A percentile compares a stretch with the other conserved stretches of the same genome.
phyloP scores from a whole-genome alignment of 176 grass and related monocot genomes.

The Carex parvula region DNA sequence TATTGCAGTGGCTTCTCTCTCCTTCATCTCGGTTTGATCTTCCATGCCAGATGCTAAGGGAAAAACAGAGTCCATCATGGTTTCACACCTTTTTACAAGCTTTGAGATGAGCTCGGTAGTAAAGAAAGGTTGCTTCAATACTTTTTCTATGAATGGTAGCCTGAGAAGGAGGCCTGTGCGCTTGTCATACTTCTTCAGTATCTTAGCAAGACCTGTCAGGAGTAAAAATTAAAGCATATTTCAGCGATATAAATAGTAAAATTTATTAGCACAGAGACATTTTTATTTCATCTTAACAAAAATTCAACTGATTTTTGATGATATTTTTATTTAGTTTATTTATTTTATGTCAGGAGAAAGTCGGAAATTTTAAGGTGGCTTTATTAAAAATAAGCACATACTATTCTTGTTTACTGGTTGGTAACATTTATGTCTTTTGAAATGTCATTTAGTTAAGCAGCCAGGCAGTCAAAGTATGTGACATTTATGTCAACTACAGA shows the following conservation, averaged over 20 bases:
- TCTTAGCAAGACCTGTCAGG: slow-evolving; percentile 61
- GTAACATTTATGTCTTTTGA: slow-evolving; percentile 5
- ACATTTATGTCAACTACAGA: background rate
- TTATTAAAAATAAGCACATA: background rate
- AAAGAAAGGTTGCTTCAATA: slow-evolving; percentile 82
- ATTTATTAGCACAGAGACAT: background rate
- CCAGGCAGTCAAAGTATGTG: background rate
- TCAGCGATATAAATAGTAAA: background rate
- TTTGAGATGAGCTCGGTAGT: slow-evolving; percentile 65
- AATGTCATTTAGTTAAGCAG: background rate
- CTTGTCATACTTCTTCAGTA: slow-evolving; percentile 91
- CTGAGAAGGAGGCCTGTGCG: slow-evolving; percentile 49
- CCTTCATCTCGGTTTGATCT: background rate
- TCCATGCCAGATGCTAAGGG: background rate
- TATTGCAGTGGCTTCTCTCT: background rate
- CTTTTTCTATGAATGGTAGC: slow-evolving; percentile 61
- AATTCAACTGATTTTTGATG: background rate
- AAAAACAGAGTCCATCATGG: slow-evolving; percentile 51
- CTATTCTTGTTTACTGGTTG: background rate
- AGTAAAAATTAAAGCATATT: background rate
- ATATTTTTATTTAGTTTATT: too few relatives aligned
- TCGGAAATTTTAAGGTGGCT: background rate
- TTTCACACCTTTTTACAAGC: slow-evolving; percentile 64
- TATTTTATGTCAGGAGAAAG: too few relatives aligned
- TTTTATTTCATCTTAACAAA: background rate